Conservation (phyloP, 2,329 filamentous ascomycete species). For the Fonsecaea multimorphosa region DNA sequence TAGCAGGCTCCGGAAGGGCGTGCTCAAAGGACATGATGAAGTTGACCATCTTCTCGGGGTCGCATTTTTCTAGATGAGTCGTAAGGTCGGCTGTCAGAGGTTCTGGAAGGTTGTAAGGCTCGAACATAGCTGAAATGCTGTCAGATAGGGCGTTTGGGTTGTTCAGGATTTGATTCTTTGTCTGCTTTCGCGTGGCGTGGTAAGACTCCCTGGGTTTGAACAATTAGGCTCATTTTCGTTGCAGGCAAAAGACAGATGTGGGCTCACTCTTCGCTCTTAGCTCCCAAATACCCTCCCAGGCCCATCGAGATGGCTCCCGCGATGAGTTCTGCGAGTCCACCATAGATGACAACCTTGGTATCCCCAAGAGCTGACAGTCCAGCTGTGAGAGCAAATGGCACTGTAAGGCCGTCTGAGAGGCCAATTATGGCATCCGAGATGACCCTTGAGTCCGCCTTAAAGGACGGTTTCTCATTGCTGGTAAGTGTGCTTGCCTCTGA, state of each 20-base stretch:
- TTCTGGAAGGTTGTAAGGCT: conserved; percentile 30
- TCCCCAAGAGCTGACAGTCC: conserved; percentile 68
- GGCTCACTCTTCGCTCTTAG: conserved; percentile 54
- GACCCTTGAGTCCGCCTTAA: conserved; percentile 14
- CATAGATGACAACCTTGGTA: conserved; percentile 71
- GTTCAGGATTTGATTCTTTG: conserved; percentile 48
- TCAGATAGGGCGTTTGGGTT: conserved; percentile 53
- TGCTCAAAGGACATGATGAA: conserved; percentile 33
- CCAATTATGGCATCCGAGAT: conserved; percentile 70
- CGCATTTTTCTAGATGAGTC: background rate
- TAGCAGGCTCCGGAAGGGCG: conserved; percentile 25
- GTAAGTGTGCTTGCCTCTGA: background rate
- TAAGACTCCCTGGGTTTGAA: conserved; percentile 34
- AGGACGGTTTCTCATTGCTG: background rate
- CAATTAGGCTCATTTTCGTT: background rate
- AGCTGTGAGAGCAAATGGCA: conserved; percentile 78
- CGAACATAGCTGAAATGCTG: conserved; percentile 59
- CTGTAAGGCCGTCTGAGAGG: conserved; percentile 78
- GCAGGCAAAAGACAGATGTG: background rate
- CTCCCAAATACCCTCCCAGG: conserved; percentile 74
- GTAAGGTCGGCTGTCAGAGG: background rate
- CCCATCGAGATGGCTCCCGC: conserved; percentile 80
- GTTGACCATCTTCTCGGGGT: conserved; percentile 8
- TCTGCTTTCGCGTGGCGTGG: conserved; percentile 28
- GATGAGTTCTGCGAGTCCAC: conserved; percentile 75